Evolutionary conservation across 2,329 filamentous ascomycete genomes (phyloP), one percentile per base, ranked within the genome.

Genomic region (Paracoccidioides lutzii): DNA sequence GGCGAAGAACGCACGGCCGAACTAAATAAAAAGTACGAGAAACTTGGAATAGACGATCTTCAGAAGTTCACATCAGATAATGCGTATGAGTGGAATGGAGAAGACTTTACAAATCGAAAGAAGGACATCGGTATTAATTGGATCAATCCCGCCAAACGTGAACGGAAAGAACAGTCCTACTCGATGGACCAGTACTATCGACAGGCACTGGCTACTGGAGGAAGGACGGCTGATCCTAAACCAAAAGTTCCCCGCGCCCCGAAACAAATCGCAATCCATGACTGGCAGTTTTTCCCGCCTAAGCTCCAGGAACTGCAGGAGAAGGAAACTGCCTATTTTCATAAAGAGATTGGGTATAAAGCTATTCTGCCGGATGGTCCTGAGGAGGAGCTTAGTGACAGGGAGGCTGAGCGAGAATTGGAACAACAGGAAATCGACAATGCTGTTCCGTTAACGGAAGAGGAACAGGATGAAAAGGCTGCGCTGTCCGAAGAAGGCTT

Each of bases 111-210:
- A 54, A 88, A 87, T 57, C 82, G 85, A 67, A 94, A 94, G 75
- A 95, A 94, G 71, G 89, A 95, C 52, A 88, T 96, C 60, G 89
- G 88, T 51, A 81, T 96, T 61, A 90, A 78, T 66, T 98, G 94
- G 94, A 98, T 98, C 75, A 95, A 98, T 65, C 94, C 93, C 2
- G 84, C 91, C 14, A 98, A 98, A 78, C 90, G 93, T 71, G 94
- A 98, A 74, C 88, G 93, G 65, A 98, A 97, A 71, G 91, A 97
- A 67, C 90, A 96, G 68, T 90, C 89, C 4, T 98, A 98, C 69
- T 96, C 91, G 0, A 95, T 98, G 76, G 94, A 98, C 70, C 95
- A 96, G 71, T 98, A 98, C 74, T 98, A 97, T 74, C 86, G 91
- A 61, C 85, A 94, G 65, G 88, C 90, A 8, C 81, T 98, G 66